These are phyloP conservation scores for Vaccinium vitisidaea DNA, from an alignment of 148 eudicot species.

Conservation along the genomic window DNA sequence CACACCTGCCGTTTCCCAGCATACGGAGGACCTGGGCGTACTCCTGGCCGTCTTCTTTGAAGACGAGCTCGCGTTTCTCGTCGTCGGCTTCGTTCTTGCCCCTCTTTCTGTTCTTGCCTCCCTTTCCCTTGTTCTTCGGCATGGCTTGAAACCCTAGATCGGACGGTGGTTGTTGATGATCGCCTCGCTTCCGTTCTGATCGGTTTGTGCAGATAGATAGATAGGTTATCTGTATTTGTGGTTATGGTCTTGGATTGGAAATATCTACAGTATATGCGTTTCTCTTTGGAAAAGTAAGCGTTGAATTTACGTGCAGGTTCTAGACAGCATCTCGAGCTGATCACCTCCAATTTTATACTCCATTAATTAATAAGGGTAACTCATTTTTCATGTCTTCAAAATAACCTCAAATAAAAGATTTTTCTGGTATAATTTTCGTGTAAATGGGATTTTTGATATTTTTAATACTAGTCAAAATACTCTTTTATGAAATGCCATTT, in stretches of 20 bases:
- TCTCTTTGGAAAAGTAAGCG: neutral
- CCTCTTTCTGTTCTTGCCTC: conserved; percentile 85
- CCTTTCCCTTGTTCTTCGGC: conserved; percentile 97
- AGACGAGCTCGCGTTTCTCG: conserved; percentile 73
- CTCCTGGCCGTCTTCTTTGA: conserved; percentile 61
- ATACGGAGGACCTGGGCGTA: conserved; percentile 54
- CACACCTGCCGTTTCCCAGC: conserved; percentile 57
- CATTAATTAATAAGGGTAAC: too few relatives aligned
- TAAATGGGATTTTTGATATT: too few relatives aligned
- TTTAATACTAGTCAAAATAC: too few relatives aligned
- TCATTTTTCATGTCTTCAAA: too few relatives aligned
- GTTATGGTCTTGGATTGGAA: neutral
- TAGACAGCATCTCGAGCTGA: too few relatives aligned
- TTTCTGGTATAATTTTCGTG: too few relatives aligned
- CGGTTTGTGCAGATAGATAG: neutral
- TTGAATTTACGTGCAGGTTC: neutral
- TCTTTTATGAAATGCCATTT: too few relatives aligned
- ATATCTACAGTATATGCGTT: neutral
- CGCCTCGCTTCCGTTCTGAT: neutral
- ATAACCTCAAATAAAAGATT: too few relatives aligned
- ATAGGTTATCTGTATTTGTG: too few relatives aligned
- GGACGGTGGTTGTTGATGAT: neutral
- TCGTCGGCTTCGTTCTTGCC: conserved; percentile 91
- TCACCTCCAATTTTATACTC: too few relatives aligned
- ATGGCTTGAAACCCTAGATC: conserved; percentile 25